These are phyloP conservation scores for Collybia nuda DNA, from an alignment of 768 basidiomycete species.

Conservation along the genomic window DNA sequence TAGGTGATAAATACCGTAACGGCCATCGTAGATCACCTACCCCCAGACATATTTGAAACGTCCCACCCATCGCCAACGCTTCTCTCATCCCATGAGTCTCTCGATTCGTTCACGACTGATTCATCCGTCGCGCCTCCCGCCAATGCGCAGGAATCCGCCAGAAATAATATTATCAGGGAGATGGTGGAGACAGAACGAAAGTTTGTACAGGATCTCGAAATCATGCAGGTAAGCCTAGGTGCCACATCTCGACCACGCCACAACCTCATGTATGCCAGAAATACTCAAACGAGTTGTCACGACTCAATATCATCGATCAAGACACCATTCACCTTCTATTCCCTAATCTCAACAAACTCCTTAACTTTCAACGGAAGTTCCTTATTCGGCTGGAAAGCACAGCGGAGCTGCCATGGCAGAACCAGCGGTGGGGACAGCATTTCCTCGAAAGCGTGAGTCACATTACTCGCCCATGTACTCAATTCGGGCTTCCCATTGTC, in stretches of 20 bases:
- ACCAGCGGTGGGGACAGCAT: constrained; percentile 84
- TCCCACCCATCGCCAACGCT: constrained; percentile 58
- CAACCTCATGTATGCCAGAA: constrained; percentile 50
- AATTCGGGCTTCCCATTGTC: constrained; percentile 44
- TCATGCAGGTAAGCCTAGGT: constrained; percentile 77
- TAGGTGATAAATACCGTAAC: constrained; percentile 91
- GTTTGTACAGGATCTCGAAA: constrained; percentile 94
- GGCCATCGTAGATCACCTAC: constrained; percentile 76
- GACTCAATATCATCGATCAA: constrained; percentile 84
- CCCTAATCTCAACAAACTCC: constrained; percentile 88
- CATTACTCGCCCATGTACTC: constrained; percentile 30
- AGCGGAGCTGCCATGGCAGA: constrained; percentile 77
- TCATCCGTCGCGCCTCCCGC: constrained; percentile 39
- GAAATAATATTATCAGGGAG: constrained; percentile 82
- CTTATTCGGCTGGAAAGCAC: constrained; percentile 87
- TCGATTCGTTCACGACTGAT: constrained; percentile 55
- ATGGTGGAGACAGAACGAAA: constrained; percentile 94
- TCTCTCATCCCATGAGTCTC: constrained; percentile 55
- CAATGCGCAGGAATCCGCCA: constrained; percentile 62
- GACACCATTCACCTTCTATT: constrained; percentile 97
- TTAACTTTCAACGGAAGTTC: constrained; percentile 96
- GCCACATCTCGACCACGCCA: constrained; percentile 8
- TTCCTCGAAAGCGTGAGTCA: constrained; percentile 81
- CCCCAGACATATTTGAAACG: constrained; percentile 65
- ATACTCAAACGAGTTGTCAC: constrained; percentile 83